Base-by-base conservation (phyloP, 2,329 filamentous ascomycete genomes). In the Penicillium expansum region DNA sequence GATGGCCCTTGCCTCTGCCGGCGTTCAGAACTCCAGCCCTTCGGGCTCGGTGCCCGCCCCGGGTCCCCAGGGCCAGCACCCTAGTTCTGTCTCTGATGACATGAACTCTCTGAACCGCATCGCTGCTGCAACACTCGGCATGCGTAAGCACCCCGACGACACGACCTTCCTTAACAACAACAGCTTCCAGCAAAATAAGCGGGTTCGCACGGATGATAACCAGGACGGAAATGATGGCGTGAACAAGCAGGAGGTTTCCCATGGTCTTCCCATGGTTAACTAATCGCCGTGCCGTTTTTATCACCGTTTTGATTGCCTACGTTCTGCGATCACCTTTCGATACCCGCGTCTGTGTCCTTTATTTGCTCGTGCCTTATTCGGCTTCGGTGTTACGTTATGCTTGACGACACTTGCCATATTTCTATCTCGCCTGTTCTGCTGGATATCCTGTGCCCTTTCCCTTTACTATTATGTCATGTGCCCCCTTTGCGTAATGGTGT, bases 31-130 rank as follows among this genome's bases (percentile, higher is more conserved):
- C 44, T 58, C 62, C 32, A 61, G 63, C 13, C 58, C 62, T 2
- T n/a, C 60, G 6, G 57, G 55, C 3, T 47, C 62, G 16, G 63
- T 64, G 14, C 52, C 73, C 64, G 52, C 63, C 16, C 20, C 56
- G 24, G 55, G 65, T 58, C 42, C 67, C 55, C 62, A 68, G 57
- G 56, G 66, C n/a, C 69, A 71, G 30, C 71, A 70, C 22, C 55
- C 64, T 2, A 52, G 64, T 30, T 63, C 64, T 11, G 60, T 69
- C 13, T 69, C 69, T 9, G 75, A 76, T 44, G 73, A 76, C 48
- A 69, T 76, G 64, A 75, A 74, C 57, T 74, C 75, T 2, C 57
- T 77, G 41, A 77, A 77, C 55, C 73, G 74, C 27, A 77, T 77
- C 50, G 75, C 75, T 13, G 74, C 76, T 7, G 75, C 75, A 4